Base-by-base conservation (phyloP, 164 flowering plant genomes). In the Buxus sempervirens region DNA sequence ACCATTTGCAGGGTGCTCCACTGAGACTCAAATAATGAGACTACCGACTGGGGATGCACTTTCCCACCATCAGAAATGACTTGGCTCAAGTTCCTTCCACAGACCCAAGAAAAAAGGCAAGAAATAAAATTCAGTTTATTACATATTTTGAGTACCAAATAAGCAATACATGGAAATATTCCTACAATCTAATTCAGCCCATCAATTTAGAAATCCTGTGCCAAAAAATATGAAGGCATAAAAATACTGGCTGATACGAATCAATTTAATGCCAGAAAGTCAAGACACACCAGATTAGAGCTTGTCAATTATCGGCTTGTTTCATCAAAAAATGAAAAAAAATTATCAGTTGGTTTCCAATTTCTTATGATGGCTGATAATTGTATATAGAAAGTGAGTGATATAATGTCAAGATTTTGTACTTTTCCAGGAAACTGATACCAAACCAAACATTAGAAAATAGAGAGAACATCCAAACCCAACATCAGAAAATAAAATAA, bases 1-100 rank as follows among this genome's bases (percentile, higher is more conserved):
- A 93, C 99, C 99, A 96, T 96, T 82, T 96, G 99, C 70, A 96
- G 76, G 62, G 96, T 93, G 82, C 98, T 96, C 99, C 99, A 96
- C 51, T 96, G 99, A 62, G 96, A 93, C 76, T 88, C 99, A 79
- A 90, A 96, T 23, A 96, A 71, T 12, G 95, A 84, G 57, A 96
- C 90, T 26, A 91, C 81, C 19, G 91, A 90, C 32, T 88, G 87
- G 58, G 83, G 89, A 67, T 86, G 89, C 77, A 80, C 63, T 80
- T 88, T 96, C 51, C 90, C 88, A 64, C 79, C 68, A 78, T 90
- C 96, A 73, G 79, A 66, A 96, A 64, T 76, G 81, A 76, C 60
- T 75, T 51, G 77, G 61, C 73, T 76, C 84, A 70, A 57, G 72
- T 73, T 83, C 90, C 92, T 86, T 71, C 61, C 21, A 53, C 4